Percentiles rank a stretch among this genome's conserved stretches.
phyloP scores from a whole-genome alignment of 768 basidiomycete species.

The Tricholoma terreum region DNA sequence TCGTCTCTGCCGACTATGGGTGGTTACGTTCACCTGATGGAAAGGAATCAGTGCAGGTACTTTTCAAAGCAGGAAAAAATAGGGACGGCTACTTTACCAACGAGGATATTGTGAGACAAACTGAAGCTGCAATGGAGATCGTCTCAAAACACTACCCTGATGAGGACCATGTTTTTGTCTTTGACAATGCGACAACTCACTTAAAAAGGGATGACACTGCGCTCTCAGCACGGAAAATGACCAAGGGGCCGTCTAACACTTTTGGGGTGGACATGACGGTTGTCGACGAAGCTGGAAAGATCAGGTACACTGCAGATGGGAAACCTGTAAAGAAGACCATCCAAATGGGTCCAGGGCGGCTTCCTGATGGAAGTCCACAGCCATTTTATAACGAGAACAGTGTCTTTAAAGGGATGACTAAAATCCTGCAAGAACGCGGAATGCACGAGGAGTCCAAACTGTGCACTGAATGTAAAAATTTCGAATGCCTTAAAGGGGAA shows the following conservation, averaged over 20 bases:
- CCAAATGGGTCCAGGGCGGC: background rate
- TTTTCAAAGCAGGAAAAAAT: constrained; percentile 24
- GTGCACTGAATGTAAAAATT: background rate
- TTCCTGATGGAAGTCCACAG: background rate
- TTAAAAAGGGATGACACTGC: too few species aligned
- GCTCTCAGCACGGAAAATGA: too few species aligned
- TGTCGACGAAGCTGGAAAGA: too few species aligned
- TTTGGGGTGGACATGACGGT: too few species aligned
- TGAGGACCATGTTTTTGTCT: constrained; percentile 20
- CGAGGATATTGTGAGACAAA: constrained; percentile 23
- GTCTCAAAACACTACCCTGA: constrained; percentile 18
- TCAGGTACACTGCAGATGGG: too few species aligned
- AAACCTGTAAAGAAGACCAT: too few species aligned
- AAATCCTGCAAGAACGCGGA: background rate
- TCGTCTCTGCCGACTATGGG: too few species aligned
- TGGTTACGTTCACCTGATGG: constrained; percentile 19
- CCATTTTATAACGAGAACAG: background rate
- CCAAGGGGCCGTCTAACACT: too few species aligned
- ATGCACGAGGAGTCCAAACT: background rate
- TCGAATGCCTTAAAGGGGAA: background rate
- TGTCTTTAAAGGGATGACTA: background rate
- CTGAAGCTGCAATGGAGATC: constrained; percentile 22
- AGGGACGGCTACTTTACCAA: too few species aligned
- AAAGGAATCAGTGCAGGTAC: constrained; percentile 9
- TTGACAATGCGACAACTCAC: too few species aligned